A percentile compares a stretch with the other conserved stretches of the same genome.
Conservation (phyloP, 2,329 filamentous ascomycete genomes). For the Fusarium sp. region DNA sequence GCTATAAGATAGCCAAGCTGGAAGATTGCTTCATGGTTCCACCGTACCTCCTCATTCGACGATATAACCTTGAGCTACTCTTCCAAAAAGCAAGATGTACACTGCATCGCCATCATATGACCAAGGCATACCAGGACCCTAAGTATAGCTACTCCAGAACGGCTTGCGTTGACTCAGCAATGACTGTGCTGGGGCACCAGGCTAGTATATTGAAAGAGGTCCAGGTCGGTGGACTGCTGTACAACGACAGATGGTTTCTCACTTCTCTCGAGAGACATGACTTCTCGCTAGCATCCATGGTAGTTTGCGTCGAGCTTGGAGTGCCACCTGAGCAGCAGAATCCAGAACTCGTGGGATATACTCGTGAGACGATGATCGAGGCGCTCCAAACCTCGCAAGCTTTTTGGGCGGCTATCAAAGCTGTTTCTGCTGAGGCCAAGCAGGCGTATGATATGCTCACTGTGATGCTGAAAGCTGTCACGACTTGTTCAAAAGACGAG, state of each 20-base stretch:
- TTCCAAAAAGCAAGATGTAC: constrained; percentile 33
- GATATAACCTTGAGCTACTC: constrained; percentile 31
- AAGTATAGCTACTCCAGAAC: constrained; percentile 27
- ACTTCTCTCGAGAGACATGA: constrained; percentile 30
- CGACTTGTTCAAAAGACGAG: neutral
- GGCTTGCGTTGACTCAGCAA: constrained; percentile 30
- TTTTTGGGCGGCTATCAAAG: constrained; percentile 29
- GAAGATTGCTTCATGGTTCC: constrained; percentile 33
- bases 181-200: constrained; percentile 18
- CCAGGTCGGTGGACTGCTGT: constrained; percentile 19
- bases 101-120: constrained; percentile 35
- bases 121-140: constrained; percentile 21
- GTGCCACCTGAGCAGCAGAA: neutral
- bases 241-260: constrained; percentile 31
- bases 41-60: constrained; percentile 20
- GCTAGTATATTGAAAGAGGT: constrained; percentile 31
- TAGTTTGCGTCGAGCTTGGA: constrained; percentile 34
- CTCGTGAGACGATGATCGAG: constrained; percentile 4
- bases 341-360: neutral
- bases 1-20: constrained; percentile 15
- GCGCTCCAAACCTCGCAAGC: constrained; percentile 22
- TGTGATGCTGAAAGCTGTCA: constrained; percentile 25
- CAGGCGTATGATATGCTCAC: constrained; percentile 32
- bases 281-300: constrained; percentile 36
- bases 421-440: constrained; percentile 17